Evolutionary conservation across 257 asterid genomes (phyloP), one percentile per base, ranked within the genome.

Genomic region (Scutellaria baicalensis): DNA sequence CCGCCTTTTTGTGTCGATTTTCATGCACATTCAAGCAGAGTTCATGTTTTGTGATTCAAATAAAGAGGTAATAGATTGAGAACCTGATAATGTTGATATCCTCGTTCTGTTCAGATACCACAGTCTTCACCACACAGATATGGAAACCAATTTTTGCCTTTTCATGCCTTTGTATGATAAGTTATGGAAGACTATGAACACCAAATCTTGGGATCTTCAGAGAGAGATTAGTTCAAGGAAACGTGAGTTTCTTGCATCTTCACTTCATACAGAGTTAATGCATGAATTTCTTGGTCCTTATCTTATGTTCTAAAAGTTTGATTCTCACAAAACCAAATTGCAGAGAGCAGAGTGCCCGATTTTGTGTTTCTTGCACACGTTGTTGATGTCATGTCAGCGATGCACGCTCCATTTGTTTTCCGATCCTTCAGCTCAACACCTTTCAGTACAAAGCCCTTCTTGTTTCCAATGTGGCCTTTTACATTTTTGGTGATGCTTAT

Each of bases 331-430:
- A 65, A 39, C 52, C 18, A 11, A 52, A 44, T 74, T 48, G 75
- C 88, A 89, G 95, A 70, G 58, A 87, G 86, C 79, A 81, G 84
- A 69, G 95, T 80, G 27, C 98, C 99, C 0, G 97, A 86, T 70
- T 91, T 94, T 18, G 98, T 94, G 85, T 94, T 94, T 66, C 96
- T 94, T 52, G 97, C 84, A 7, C 99, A 94, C 6, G 88, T 79
- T 1, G 95, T 94, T 14, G 99, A 94, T 71, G 76, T 88, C 21
- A 86, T 85, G 86, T 85, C 99, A 1, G 69, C 91, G 0, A 45
- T 85, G 92, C 99, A 94, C 36, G 62, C 92, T 5, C 91, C 91
- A 0, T 88, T 84, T 65, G 73, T 91, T 33, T 86, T 89, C 77
- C 87, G 95, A 63, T 82, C 97, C 59, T 86, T 91, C 88, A 86